Evolutionary conservation across 306 rosid species (phyloP).

Genomic region (Pterocarpus macrocarpus): DNA sequence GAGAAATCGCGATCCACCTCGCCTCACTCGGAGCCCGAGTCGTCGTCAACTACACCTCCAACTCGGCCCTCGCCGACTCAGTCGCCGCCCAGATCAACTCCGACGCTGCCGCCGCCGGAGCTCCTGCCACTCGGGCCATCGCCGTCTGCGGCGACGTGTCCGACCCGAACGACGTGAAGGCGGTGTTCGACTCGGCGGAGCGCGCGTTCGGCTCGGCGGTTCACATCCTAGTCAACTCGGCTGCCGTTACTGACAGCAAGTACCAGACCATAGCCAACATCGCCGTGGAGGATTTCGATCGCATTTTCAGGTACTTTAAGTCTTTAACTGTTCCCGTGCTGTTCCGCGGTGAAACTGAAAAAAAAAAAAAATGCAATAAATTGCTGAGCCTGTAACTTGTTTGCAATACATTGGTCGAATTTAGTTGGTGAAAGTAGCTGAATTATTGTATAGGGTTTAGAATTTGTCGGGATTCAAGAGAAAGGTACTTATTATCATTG

Average conservation of each 20-base stretch:
- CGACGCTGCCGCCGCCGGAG: not conserved
- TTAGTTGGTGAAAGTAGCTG: not conserved
- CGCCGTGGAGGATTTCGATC: constrained; percentile 50
- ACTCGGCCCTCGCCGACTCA: constrained; percentile 51
- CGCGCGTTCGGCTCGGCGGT: constrained; percentile 47
- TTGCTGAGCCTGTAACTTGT: not conserved
- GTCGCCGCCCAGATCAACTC: constrained; percentile 50
- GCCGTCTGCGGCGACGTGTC: constrained; percentile 55
- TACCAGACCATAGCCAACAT: constrained; percentile 48
- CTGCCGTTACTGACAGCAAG: constrained; percentile 48
- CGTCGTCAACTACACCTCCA: constrained; percentile 56
- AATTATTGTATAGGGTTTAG: not conserved
- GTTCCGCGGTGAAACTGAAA: constrained; percentile 43
- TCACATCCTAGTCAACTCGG: constrained; percentile 58
- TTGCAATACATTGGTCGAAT: not conserved
- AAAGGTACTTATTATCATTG: too few relatives aligned
- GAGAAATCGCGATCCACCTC: constrained; percentile 53
- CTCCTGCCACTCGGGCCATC: constrained; percentile 45
- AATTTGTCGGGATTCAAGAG: not conserved
- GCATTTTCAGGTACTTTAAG: constrained; percentile 31
- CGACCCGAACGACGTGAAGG: constrained; percentile 54
- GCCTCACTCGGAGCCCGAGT: constrained; percentile 56
- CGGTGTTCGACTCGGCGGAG: constrained; percentile 60
- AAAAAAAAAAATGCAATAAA: not conserved
- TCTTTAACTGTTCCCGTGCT: constrained; percentile 42